Base-by-base conservation (phyloP, 495 filamentous ascomycete genomes). In the Patellaria atrata region DNA sequence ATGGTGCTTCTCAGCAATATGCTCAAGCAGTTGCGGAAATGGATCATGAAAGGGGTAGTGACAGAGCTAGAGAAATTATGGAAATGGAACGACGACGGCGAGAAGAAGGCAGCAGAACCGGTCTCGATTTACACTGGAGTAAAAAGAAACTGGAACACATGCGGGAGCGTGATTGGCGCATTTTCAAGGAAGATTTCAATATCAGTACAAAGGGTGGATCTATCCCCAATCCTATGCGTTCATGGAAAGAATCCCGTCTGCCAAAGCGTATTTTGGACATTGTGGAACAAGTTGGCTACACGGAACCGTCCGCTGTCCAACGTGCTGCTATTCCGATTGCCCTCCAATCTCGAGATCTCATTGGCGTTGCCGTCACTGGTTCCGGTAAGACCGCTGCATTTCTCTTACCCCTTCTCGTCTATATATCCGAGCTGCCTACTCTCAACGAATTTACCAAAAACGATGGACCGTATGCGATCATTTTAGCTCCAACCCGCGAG, bases 111-210 rank as follows among this genome's bases (percentile, higher is more conserved):
- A 73, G 77, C 5, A 63, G 77, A 31, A 76, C 67, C 47, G 67
- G 70, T 44, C 54, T 82, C 6, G 79, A 83, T 45, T 89, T 89
- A 61, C 91, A 99, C 57, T 99, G 91, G 91, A 91, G 82, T 29
- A 85, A 96, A 59, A 99, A 99, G 72, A 76, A 67, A 40, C 57
- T 99, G 47, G 82, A 89, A 11, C 79, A 89, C 47, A 99, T 99
- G 89, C 82, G 84, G 44, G 86, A 96, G 63, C 68, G 89, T 50
- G 89, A 99, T 54, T 99, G 91, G 91, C 80, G 89, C 52, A 96
- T 99, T 45, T 94, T 99, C 69, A 96, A 96, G 62, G 91, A 96
- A 60, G 89, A 99, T 52, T 96, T 93, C 64, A 92, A 93, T 48
- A 99, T 99, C 57, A 65, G 70, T 23, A 94, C 85, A 12, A 94